Conservation (phyloP, 768 basidiomycete species). For the Pholiota conissans region DNA sequence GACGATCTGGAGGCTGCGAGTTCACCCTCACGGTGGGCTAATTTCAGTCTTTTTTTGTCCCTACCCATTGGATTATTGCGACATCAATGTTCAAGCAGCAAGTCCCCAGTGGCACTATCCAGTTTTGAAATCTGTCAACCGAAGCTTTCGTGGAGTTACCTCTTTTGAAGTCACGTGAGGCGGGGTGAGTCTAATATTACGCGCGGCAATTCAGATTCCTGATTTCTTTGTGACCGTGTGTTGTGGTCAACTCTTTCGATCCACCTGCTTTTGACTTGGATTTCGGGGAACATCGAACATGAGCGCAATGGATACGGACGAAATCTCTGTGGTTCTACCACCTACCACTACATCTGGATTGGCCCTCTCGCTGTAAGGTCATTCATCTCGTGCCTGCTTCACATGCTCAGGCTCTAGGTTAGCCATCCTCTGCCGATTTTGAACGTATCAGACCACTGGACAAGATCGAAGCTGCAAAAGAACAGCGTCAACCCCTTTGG, state of each 20-base stretch:
- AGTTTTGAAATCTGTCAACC: too few species aligned
- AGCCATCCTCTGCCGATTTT: slow-evolving; percentile 97
- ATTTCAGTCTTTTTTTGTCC: background rate
- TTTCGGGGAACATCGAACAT: slow-evolving; percentile 24
- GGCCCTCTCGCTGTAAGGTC: slow-evolving; percentile 68
- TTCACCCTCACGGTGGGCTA: slow-evolving; percentile 86
- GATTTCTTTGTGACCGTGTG: background rate
- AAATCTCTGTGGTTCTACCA: slow-evolving; percentile 71
- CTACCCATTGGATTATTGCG: background rate
- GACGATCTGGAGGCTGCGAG: slow-evolving; percentile 79
- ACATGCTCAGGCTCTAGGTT: slow-evolving; percentile 23
- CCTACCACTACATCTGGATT: slow-evolving; percentile 72
- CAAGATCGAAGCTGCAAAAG: slow-evolving; percentile 77
- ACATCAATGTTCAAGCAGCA: background rate
- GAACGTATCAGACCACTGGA: slow-evolving; percentile 95
- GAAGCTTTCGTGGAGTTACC: too few species aligned
- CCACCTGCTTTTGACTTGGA: background rate
- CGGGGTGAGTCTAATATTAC: background rate
- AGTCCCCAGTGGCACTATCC: too few species aligned
- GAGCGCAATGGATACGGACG: slow-evolving; percentile 79
- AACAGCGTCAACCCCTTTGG: slow-evolving; percentile 64
- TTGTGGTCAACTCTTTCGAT: background rate
- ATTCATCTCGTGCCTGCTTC: background rate
- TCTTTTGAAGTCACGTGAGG: background rate
- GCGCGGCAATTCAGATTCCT: background rate